Base-by-base conservation (phyloP, 2,329 filamentous ascomycete genomes). In the Pseudocercospora eumusae region DNA sequence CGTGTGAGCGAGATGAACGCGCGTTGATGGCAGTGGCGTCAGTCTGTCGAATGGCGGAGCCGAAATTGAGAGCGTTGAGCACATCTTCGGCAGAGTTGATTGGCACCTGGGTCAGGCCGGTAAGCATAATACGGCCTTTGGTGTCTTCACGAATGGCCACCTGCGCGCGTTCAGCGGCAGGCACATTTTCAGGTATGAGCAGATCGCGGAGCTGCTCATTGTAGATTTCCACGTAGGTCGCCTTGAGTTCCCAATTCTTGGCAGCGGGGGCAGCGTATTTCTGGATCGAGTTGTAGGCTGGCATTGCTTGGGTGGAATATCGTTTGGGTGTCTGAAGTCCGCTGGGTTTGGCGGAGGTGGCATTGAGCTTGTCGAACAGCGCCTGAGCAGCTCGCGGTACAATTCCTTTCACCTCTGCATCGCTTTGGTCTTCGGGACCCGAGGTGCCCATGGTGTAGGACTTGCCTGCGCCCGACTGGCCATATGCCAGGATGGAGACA, bases 361-460 rank as follows among this genome's bases (percentile, higher is more conserved):
- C 86, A 72, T 86, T 84, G 52, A 99, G 84, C 74, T 89, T 92
- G 68, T 97, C 92, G 72, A 99, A 99, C 5, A 99, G 83, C 27
- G 88, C 86, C 31, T 86, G 85, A 2, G 93, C 93, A 33, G 95
- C 95, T 69, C 95, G 89, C 28, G 95, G 93, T 69, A 99, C 93
- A n/a, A 99, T 92, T 75, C 93, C 93, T 96, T 68, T 62, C n/a
- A 66, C 59, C 7, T 63, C 56, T 56, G 72, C 60, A 69, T 74
- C 65, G 58, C 60, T 61, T 63, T 74, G 71, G 71, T 97, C 93
- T 21, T 77, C 77, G 1, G 93, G 91, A 4, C 92, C 92, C 0
- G 93, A 92, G 0, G 95, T 99, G 61, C 95, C 95, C 95, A 99
- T 99, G 0, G 95, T 99, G 75, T 96, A 98, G 2, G 93, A 98